Percentiles rank a stretch among this genome's conserved stretches.
Conservation (phyloP, 2,329 filamentous ascomycete genomes). For the Chaetomium strumarium region DNA sequence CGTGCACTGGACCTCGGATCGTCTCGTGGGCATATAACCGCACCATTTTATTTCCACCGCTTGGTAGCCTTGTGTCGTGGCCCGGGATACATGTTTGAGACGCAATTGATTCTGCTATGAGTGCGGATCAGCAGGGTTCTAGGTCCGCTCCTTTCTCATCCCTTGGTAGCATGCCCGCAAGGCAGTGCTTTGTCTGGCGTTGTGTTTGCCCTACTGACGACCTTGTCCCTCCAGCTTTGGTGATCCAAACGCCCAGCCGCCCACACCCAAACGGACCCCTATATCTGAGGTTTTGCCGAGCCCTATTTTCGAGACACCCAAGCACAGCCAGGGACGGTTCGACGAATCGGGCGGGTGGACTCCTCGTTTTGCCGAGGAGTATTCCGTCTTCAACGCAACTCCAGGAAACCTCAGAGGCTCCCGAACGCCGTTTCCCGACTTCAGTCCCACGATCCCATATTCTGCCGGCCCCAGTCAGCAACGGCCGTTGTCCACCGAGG, state of each 20-base stretch:
- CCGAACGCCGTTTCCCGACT: slow-evolving; percentile 42
- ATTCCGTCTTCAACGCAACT: slow-evolving; percentile 60
- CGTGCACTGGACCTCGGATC: not conserved
- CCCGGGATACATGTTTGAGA: slow-evolving; percentile 17
- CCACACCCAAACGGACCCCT: slow-evolving; percentile 53
- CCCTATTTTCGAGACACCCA: slow-evolving; percentile 53
- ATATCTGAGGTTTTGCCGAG: slow-evolving; percentile 48
- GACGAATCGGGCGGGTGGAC: slow-evolving; percentile 51
- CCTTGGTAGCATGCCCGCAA: not conserved
- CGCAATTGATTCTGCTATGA: slow-evolving; percentile 50
- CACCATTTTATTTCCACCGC: not conserved
- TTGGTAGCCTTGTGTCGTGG: slow-evolving; percentile 12
- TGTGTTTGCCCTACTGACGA: slow-evolving; percentile 31
- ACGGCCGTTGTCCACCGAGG: slow-evolving; percentile 46
- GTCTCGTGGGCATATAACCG: slow-evolving; percentile 1
- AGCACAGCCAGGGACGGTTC: slow-evolving; percentile 40
- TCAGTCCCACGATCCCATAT: slow-evolving; percentile 35
- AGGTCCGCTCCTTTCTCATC: slow-evolving; percentile 35
- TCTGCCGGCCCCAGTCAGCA: slow-evolving; percentile 37
- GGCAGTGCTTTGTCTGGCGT: not conserved
- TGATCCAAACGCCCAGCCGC: slow-evolving; percentile 56
- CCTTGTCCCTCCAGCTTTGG: slow-evolving; percentile 47
- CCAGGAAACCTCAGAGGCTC: slow-evolving; percentile 50
- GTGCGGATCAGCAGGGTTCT: slow-evolving; percentile 50
- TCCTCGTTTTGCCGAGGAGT: slow-evolving; percentile 58